Percentiles rank a stretch among this genome's conserved stretches.
Evolutionary conservation across 495 filamentous ascomycete species (phyloP).

Genomic region (Aspergillus olivimuriae): DNA sequence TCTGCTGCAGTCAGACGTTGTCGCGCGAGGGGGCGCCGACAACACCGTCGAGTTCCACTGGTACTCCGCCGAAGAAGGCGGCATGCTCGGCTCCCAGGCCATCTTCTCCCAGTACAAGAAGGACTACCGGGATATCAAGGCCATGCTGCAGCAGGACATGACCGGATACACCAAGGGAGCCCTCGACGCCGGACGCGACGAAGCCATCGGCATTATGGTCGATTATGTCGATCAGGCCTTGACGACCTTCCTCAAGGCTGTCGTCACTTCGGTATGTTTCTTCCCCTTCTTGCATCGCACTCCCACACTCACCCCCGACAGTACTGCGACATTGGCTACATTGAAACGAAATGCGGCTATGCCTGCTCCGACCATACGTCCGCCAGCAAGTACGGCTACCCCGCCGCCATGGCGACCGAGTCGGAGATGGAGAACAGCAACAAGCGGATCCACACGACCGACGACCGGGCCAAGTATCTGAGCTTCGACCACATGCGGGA

Average conservation of each 20-base stretch:
- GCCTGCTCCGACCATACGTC: constrained; percentile 96
- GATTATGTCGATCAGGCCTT: constrained; percentile 81
- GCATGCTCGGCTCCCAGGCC: constrained; percentile 77
- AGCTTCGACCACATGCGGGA: constrained; percentile 98
- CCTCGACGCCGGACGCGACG: constrained; percentile 71
- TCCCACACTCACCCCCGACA: no score
- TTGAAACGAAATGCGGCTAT: constrained; percentile 93
- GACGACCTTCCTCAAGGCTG: constrained; percentile 86
- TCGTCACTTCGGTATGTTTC: constrained; percentile 62
- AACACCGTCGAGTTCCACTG: constrained; percentile 97
- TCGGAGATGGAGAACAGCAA: constrained; percentile 78
- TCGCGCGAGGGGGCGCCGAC: constrained; percentile 43
- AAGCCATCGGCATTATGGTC: constrained; percentile 87
- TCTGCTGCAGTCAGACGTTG: constrained; percentile 49
- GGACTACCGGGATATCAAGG: constrained; percentile 70
- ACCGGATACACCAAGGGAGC: constrained; percentile 85
- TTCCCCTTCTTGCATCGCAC: background rate
- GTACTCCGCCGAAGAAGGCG: constrained; percentile 90
- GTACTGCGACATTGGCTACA: constrained; percentile 88
- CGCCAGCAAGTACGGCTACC: constrained; percentile 93
- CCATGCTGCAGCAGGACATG: constrained; percentile 99
- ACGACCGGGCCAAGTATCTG: constrained; percentile 81
- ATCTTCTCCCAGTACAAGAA: constrained; percentile 84
- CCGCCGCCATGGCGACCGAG: constrained; percentile 93
- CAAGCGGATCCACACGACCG: constrained; percentile 83